Base-by-base conservation (phyloP, 169 alveolate genomes). In the Plasmodium falciparum region DNA sequence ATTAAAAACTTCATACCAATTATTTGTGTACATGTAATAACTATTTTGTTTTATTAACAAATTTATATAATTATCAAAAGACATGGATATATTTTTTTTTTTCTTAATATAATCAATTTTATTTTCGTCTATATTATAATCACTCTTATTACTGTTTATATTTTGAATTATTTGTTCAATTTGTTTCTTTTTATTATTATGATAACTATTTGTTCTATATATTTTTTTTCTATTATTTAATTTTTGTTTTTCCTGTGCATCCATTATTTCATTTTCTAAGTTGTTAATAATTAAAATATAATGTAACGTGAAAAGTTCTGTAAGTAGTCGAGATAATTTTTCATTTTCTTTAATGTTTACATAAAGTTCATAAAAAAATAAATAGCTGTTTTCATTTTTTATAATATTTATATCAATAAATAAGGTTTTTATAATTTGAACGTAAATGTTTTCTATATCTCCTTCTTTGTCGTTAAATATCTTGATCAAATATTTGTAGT, bases 351-450 rank as follows among this genome's bases (percentile, higher is more conserved):
- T 17, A 22, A 85, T 85, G 12, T 50, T 12, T 20, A 15, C 11
- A 71, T 29, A 59, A 9, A 71, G 61, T 7, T 85, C 67, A 43
- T 70, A 58, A 17, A 85, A 65, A 13, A 71, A 71, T 1, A 43
- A 15, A 54, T 71, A 85, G 45, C 49, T 71, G 7, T 59, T n/a
- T n/a, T 71, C 26, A 12, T 61, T 70, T 72, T 70, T 66, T 50
- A 83, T 17, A n/a, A 83, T 85, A 5, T 47, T 63, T 24, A 85
- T 71, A 33, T 85, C 92, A 15, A 85, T 61, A 63, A 71, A 85
- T n/a, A 85, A 52, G 2, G 72, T 29, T 43, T 39, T 58, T 43
- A 74, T 85, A 39, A 69, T 58, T 0, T 85, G 47, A 43, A 71
- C 13, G 52, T 85, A 85, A 13, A 85, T 43, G 22, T 61, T 8